phyloP scores from a whole-genome alignment of 1,284 basidiomycete genomes.

The Peniophora sp. region DNA sequence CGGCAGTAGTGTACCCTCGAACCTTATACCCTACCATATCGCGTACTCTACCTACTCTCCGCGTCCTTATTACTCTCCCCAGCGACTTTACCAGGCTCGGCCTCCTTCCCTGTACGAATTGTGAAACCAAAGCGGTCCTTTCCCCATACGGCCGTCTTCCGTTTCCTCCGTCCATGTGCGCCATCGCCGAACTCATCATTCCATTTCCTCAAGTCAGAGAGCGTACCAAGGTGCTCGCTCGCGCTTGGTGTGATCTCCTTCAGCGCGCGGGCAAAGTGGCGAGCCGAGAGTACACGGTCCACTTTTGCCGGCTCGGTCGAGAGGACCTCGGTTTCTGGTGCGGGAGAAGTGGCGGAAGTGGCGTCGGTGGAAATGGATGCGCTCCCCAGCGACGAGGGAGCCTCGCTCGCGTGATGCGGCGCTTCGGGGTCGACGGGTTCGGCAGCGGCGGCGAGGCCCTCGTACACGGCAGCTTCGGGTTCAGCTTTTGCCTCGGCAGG shows the following conservation, averaged over 20 bases:
- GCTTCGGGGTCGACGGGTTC: background rate
- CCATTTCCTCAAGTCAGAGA: slow-evolving; percentile 83
- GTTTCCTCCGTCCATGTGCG: slow-evolving; percentile 31
- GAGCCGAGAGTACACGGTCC: slow-evolving; percentile 16
- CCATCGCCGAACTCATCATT: slow-evolving; percentile 90
- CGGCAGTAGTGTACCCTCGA: background rate
- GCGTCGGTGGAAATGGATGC: background rate
- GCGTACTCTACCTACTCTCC: no score
- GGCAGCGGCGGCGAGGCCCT: background rate
- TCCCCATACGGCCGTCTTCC: slow-evolving; percentile 63
- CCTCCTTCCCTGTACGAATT: slow-evolving; percentile 27
- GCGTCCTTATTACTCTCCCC: slow-evolving; percentile 5
- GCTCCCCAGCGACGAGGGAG: background rate
- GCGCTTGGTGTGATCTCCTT: slow-evolving; percentile 83
- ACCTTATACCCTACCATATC: no score
- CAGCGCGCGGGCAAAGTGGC: slow-evolving; percentile 76
- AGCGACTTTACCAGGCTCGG: slow-evolving; percentile 36
- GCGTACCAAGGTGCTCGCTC: slow-evolving; percentile 72
- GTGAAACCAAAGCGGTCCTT: slow-evolving; percentile 69
- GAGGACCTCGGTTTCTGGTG: no score
- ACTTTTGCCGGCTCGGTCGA: no score
- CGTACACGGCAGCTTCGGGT: background rate
- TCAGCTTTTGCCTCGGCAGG: background rate
- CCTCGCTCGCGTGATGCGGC: background rate
- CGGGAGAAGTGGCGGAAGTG: background rate